A percentile compares a stretch with the other conserved stretches of the same genome.
phyloP scores from a whole-genome alignment of 2,329 filamentous ascomycete species.

The Geosmithia flava region DNA sequence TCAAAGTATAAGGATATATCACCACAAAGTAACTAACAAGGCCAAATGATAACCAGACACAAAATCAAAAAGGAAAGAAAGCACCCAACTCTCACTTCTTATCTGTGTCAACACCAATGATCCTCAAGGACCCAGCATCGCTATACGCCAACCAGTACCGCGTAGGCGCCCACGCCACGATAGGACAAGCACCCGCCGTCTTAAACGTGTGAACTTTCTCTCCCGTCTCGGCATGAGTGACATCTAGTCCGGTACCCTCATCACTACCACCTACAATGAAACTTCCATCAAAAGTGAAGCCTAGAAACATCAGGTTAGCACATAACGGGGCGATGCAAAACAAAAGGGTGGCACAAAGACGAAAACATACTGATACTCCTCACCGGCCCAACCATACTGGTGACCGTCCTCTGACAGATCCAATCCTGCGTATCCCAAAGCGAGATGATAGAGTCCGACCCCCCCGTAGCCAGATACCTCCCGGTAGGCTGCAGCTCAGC shows the following conservation, averaged over 20 bases:
- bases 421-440: conserved; percentile 70
- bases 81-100: conserved; percentile 10
- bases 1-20: no score
- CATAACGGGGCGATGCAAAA: not conserved
- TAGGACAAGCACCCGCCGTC: conserved; percentile 48
- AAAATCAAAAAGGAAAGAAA: no score
- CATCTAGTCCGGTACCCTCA: conserved; percentile 54
- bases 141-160: conserved; percentile 64
- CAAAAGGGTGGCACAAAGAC: not conserved
- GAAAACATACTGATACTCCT: conserved; percentile 48
- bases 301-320: conserved; percentile 16
- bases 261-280: conserved; percentile 65
- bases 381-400: conserved; percentile 56
- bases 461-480: conserved; percentile 61
- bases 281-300: conserved; percentile 68
- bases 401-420: conserved; percentile 62
- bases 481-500: conserved; percentile 60
- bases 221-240: conserved; percentile 62
- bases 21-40: no score
- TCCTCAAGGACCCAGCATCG: conserved; percentile 56
- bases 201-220: conserved; percentile 63
- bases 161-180: conserved; percentile 66
- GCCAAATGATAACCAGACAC: no score
- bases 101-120: conserved; percentile 47
- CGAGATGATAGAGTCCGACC: conserved; percentile 61